These are phyloP conservation scores for Citrullus colocynthis DNA, from an alignment of 306 rosid genomes.

Conservation along the genomic window DNA sequence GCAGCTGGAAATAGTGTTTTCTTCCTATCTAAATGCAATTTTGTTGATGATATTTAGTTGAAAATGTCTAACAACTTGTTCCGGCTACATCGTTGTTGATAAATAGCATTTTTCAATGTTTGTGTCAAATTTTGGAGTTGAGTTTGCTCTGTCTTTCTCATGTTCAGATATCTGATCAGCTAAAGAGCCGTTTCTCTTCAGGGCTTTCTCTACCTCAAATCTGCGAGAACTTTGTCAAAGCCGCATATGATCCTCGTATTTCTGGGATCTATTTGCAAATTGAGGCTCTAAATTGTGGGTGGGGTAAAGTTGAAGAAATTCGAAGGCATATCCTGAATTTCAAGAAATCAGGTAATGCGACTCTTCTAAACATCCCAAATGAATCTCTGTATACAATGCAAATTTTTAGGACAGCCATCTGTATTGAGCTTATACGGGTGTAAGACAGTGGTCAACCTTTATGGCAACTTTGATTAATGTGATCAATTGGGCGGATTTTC, in stretches of 20 bases:
- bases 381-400: background rate
- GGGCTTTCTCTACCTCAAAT: slow-evolving; percentile 77
- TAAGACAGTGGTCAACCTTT: background rate
- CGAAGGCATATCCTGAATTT: slow-evolving; percentile 74
- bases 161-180: slow-evolving; percentile 69
- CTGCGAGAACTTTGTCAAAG: slow-evolving; percentile 77
- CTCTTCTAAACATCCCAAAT: background rate
- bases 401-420: background rate
- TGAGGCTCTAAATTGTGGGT: slow-evolving; percentile 72
- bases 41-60: background rate
- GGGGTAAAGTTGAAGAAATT: slow-evolving; percentile 92
- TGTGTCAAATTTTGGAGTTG: slow-evolving; percentile 11
- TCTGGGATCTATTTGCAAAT: slow-evolving; percentile 70
- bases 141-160: slow-evolving; percentile 9
- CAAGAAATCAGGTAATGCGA: slow-evolving; percentile 66
- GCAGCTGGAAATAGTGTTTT: background rate
- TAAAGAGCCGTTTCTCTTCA: slow-evolving; percentile 53
- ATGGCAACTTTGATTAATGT: background rate
- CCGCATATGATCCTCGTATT: slow-evolving; percentile 84
- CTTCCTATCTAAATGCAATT: background rate
- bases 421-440: background rate
- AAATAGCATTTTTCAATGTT: background rate
- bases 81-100: background rate
- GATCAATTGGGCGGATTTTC: background rate
- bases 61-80: background rate